phyloP scores from a whole-genome alignment of 1,284 basidiomycete genomes.

The Caloboletus firmus region DNA sequence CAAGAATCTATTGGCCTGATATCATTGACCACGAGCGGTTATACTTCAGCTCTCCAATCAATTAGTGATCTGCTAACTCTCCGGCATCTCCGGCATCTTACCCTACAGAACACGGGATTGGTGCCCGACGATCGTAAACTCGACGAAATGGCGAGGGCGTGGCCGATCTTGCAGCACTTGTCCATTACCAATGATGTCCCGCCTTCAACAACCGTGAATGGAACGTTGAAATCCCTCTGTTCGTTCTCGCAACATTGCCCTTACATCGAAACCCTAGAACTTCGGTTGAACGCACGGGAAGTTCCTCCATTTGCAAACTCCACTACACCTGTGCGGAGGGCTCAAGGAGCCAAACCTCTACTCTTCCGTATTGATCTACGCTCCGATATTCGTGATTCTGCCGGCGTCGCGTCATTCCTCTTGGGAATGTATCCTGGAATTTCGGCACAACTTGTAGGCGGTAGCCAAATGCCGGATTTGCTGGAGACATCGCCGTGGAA shows the following conservation, averaged over 20 bases:
- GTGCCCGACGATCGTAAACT: slow-evolving; percentile 21
- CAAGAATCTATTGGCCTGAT: slow-evolving; percentile 14
- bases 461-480: slow-evolving; percentile 13
- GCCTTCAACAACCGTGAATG: slow-evolving; percentile 16
- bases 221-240: slow-evolving; percentile 15
- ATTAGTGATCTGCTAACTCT: slow-evolving; percentile 13
- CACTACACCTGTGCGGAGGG: neutral
- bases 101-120: slow-evolving; percentile 14
- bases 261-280: slow-evolving; percentile 18
- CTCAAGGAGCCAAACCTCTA: neutral
- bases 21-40: slow-evolving; percentile 15
- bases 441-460: slow-evolving; percentile 4
- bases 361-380: slow-evolving; percentile 13
- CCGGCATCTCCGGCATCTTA: slow-evolving; percentile 18
- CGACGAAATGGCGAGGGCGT: slow-evolving; percentile 24
- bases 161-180: slow-evolving; percentile 22
- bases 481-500: slow-evolving; percentile 23
- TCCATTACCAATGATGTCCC: slow-evolving; percentile 20
- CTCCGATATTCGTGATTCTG: slow-evolving; percentile 25
- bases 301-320: slow-evolving; percentile 4
- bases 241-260: slow-evolving; percentile 18
- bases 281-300: slow-evolving; percentile 21
- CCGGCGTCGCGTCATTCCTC: slow-evolving; percentile 19
- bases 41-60: slow-evolving; percentile 17
- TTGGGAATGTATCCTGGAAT: slow-evolving; percentile 15